phyloP scores from a whole-genome alignment of 1,284 basidiomycete genomes.

The Trametes polyzona region DNA sequence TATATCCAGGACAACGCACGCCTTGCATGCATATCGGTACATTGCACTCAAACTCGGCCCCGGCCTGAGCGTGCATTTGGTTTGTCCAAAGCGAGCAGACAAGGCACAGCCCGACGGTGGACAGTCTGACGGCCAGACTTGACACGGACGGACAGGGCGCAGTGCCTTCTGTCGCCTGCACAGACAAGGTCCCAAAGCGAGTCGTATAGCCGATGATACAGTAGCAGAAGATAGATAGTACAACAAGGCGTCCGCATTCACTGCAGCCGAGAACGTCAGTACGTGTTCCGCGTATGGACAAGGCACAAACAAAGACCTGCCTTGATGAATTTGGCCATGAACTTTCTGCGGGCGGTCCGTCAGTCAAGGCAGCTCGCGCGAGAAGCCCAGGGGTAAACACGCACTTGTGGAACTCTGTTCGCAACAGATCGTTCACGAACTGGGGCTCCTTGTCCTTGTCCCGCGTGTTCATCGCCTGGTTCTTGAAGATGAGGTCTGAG shows the following conservation, averaged over 20 bases:
- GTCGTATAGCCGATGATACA: slow-evolving; percentile 5
- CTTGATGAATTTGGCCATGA: slow-evolving; percentile 82
- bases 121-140: neutral
- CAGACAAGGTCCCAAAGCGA: slow-evolving; percentile 3
- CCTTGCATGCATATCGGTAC: too few relatives aligned
- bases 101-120: neutral
- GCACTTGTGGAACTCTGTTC: slow-evolving; percentile 91
- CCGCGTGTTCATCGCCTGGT: slow-evolving; percentile 78
- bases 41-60: too few relatives aligned
- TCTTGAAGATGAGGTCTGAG: slow-evolving; percentile 97
- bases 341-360: slow-evolving; percentile 53
- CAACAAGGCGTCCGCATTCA: slow-evolving; percentile 3
- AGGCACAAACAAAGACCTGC: slow-evolving; percentile 35
- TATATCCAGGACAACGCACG: too few relatives aligned
- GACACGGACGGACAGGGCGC: too few relatives aligned
- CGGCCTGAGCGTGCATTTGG: too few relatives aligned
- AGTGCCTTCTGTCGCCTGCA: too few relatives aligned
- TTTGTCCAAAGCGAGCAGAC: neutral
- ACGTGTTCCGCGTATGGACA: neutral
- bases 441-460: slow-evolving; percentile 77
- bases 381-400: slow-evolving; percentile 36
- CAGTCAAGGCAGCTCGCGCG: slow-evolving; percentile 1
- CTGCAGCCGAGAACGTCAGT: neutral
- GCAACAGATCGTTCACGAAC: slow-evolving; percentile 91
- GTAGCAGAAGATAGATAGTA: slow-evolving; percentile 11